Conservation (phyloP, 495 filamentous ascomycete species). For the Xylaria cubensis region DNA sequence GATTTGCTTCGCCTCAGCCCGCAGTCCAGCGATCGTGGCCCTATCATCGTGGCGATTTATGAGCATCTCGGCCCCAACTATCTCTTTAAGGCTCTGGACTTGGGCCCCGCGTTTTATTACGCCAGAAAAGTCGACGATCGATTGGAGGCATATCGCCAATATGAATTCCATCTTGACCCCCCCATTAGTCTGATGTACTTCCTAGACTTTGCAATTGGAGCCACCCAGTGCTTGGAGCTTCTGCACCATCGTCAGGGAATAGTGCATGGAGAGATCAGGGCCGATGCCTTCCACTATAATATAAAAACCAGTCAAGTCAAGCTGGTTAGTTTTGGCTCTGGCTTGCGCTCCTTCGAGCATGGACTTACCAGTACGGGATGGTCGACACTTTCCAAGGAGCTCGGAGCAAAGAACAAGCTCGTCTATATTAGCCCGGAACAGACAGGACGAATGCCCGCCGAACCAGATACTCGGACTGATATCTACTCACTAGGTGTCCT, state of each 20-base stretch:
- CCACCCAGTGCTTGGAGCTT: constrained; percentile 82
- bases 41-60: constrained; percentile 76
- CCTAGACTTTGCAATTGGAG: constrained; percentile 87
- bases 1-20: constrained; percentile 71
- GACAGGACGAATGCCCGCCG: constrained; percentile 86
- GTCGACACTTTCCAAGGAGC: constrained; percentile 76
- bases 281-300: constrained; percentile 87
- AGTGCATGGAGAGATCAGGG: constrained; percentile 86
- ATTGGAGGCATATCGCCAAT: constrained; percentile 47
- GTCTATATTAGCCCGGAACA: constrained; percentile 90
- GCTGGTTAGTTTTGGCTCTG: constrained; percentile 83
- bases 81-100: constrained; percentile 70
- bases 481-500: constrained; percentile 87
- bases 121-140: constrained; percentile 56
- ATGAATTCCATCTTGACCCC: constrained; percentile 55
- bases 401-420: constrained; percentile 83
- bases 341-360: constrained; percentile 84
- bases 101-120: constrained; percentile 76
- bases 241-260: constrained; percentile 82
- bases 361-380: constrained; percentile 84
- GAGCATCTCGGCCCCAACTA: constrained; percentile 79
- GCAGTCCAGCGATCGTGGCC: constrained; percentile 66
- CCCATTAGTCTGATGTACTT: constrained; percentile 75
- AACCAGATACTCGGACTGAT: constrained; percentile 88
- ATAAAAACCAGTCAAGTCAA: constrained; percentile 70